Evolutionary conservation across 495 filamentous ascomycete genomes (phyloP).

Genomic region (Aspergillus nidulans): DNA sequence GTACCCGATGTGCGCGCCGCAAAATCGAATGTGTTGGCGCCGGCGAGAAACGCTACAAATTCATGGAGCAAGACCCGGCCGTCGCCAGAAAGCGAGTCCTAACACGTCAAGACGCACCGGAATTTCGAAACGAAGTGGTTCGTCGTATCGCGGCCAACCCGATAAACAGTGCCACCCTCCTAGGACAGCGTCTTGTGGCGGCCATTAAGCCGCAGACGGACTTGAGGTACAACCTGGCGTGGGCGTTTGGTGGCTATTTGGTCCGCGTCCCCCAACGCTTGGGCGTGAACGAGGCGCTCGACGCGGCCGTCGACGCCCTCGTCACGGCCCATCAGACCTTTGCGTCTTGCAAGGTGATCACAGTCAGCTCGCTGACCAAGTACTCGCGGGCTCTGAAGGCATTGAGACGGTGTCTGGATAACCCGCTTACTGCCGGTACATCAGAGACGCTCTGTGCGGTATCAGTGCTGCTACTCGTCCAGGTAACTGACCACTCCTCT

Average conservation of each 20-base stretch:
- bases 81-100: conserved; percentile 3
- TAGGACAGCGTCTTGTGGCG: conserved; percentile 25
- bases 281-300: conserved; percentile 40
- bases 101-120: not conserved
- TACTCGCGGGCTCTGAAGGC: conserved; percentile 34
- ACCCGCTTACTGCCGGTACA: conserved; percentile 30
- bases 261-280: conserved; percentile 34
- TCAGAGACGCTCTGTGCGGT: conserved; percentile 44
- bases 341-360: conserved; percentile 13
- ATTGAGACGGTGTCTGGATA: conserved; percentile 33
- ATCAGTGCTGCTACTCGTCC: conserved; percentile 37
- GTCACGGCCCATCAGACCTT: conserved; percentile 30
- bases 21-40: conserved; percentile 42
- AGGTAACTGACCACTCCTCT: conserved; percentile 6
- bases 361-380: conserved; percentile 26
- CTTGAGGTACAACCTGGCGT: conserved; percentile 39
- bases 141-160: conserved; percentile 2
- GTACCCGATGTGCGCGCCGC: conserved; percentile 45
- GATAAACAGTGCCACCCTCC: conserved; percentile 17
- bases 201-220: conserved; percentile 31
- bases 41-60: conserved; percentile 45
- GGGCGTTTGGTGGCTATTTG: conserved; percentile 39
- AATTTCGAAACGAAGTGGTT: not conserved
- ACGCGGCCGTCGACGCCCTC: conserved; percentile 35
- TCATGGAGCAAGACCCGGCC: conserved; percentile 31